Percentiles rank a stretch among this genome's conserved stretches.
These are phyloP conservation scores for Gentiana dahurica DNA, from an alignment of 257 asterid species.

Conservation along the genomic window DNA sequence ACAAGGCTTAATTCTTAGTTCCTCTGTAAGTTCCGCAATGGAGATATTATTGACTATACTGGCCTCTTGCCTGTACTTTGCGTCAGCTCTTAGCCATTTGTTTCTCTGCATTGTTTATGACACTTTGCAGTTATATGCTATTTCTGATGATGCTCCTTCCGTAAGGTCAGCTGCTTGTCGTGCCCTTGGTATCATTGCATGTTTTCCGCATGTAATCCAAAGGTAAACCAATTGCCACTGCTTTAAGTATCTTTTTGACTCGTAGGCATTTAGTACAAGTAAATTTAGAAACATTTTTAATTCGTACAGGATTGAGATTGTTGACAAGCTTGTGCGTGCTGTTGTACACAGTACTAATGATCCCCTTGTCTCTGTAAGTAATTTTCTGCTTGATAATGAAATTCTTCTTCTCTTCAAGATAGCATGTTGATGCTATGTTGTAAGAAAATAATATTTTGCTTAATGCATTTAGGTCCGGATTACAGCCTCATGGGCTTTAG, in stretches of 20 bases:
- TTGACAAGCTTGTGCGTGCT: slow-evolving; percentile 63
- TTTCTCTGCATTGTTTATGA: slow-evolving; percentile 9
- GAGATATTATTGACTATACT: slow-evolving; percentile 2
- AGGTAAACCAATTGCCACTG: slow-evolving; percentile 36
- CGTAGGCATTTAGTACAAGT: not conserved
- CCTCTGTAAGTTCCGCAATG: slow-evolving; percentile 49
- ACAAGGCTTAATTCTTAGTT: slow-evolving; percentile 53
- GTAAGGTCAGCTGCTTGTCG: slow-evolving; percentile 96
- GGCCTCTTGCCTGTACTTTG: not conserved
- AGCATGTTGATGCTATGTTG: not conserved
- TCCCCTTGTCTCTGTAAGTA: slow-evolving; percentile 63
- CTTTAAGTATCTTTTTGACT: slow-evolving; percentile 8
- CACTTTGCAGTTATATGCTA: slow-evolving; percentile 48
- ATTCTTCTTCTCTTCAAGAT: not conserved
- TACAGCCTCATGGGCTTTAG: slow-evolving; percentile 95
- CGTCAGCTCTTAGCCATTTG: not conserved
- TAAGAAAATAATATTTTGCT: not conserved
- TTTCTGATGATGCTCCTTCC: slow-evolving; percentile 58
- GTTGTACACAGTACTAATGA: slow-evolving; percentile 45
- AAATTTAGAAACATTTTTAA: slow-evolving; percentile 10
- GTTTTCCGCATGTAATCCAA: slow-evolving; percentile 64
- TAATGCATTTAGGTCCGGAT: slow-evolving; percentile 72
- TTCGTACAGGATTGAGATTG: slow-evolving; percentile 46
- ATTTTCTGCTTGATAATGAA: not conserved
- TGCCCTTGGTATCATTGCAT: slow-evolving; percentile 84